Base-by-base conservation (phyloP, 2,329 filamentous ascomycete species). In the Colletotrichum horii region DNA sequence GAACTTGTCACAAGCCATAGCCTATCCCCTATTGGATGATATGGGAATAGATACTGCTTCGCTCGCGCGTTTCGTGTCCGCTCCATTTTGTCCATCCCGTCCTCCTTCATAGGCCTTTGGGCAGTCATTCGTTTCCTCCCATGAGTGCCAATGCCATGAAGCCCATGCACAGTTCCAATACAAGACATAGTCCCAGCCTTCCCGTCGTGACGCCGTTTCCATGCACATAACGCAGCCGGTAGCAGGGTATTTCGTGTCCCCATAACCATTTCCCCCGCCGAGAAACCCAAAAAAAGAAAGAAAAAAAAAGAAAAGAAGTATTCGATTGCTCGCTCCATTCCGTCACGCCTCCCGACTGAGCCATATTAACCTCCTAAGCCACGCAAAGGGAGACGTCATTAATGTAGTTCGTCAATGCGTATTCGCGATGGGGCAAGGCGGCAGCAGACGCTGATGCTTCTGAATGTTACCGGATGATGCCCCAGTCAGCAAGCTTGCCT, bases 401-500 rank as follows among this genome's bases (percentile, higher is more conserved):
- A 55, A 60, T 71, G 24, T 26, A 60, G 24, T 38, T 71, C 4
- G 19, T 15, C 43, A 26, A 36, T 28, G 34, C n/a, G 28, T n/a
- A n/a, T 48, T 19, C 24, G 15, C 62, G 26, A n/a, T 16, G 14
- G 22, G 12, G 15, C 11, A 38, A 38, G 24, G 62, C 36, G 24
- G 55, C 14, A 28, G 55, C 55, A 30, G 52, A 48, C 22, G 26
- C 26, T 48, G 43, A 38, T 36, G 48, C 67, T 64, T 12, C 8
- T 14, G 16, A 19, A 14, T 26, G 19, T 87, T 83, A 93, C 79
- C 95, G 93, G 81, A 98, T 98, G 70, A 96, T 93, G 66, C 94
- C 94, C 94, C 94, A 97, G 83, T 95, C 94, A 56, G 93, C 91
- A 73, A 97, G 88, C 78, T 90, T 90, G 66, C 93, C 88, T 15